Conservation (phyloP, 805 yeast species). For the Metschnikowia santaceciliae region DNA sequence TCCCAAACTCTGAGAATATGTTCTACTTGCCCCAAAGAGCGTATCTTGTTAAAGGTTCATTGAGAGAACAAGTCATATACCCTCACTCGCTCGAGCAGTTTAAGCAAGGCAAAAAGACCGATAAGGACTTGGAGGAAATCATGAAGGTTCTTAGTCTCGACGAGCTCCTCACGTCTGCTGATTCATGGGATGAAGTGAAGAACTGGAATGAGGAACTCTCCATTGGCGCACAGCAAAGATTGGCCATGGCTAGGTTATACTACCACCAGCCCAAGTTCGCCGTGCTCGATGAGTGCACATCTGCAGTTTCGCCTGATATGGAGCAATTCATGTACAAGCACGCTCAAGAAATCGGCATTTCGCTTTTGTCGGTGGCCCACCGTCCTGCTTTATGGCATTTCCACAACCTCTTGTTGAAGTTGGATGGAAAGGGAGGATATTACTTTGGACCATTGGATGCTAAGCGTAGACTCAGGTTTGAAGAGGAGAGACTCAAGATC, state of each 20-base stretch:
- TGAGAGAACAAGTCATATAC: conserved; percentile 85
- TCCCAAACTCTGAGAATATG: conserved; percentile 64
- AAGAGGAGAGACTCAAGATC: conserved; percentile 68
- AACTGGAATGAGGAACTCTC: conserved; percentile 90
- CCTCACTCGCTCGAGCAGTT: conserved; percentile 70
- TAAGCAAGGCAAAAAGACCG: conserved; percentile 36
- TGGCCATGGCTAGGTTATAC: conserved; percentile 89
- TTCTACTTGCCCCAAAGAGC: conserved; percentile 93
- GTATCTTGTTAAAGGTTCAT: conserved; percentile 72
- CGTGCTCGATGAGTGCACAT: conserved; percentile 92
- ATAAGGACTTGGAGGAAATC: conserved; percentile 50
- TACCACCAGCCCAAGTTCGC: conserved; percentile 93
- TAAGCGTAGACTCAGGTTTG: conserved; percentile 63
- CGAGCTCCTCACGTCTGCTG: conserved; percentile 42
- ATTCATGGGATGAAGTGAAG: conserved; percentile 55
- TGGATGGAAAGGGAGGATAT: conserved; percentile 80
- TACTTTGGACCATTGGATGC: conserved; percentile 64
- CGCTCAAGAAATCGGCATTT: conserved; percentile 75
- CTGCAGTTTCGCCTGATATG: conserved; percentile 87
- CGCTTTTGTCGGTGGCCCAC: conserved; percentile 87
- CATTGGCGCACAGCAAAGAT: conserved; percentile 87
- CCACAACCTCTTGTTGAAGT: conserved; percentile 76
- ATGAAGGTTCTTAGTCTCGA: conserved; percentile 56
- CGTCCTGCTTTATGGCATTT: conserved; percentile 90
- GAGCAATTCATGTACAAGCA: conserved; percentile 84